Evolutionary conservation across 2,329 filamentous ascomycete species (phyloP).

Genomic region (Grosmannia clavigera): DNA sequence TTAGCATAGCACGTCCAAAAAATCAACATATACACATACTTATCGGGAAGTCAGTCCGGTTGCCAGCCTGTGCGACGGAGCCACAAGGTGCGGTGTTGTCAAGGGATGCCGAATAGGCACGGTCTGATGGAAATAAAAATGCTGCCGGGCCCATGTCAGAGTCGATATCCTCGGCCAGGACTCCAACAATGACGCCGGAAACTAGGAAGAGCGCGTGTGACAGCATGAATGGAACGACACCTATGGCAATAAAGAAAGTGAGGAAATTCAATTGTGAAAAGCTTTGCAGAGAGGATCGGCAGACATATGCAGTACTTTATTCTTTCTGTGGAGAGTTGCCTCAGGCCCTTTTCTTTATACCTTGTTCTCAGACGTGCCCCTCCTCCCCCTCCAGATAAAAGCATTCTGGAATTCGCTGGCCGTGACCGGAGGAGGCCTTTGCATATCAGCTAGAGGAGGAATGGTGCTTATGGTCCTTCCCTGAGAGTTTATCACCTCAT

Average conservation of each 20-base stretch:
- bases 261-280: too few relatives aligned
- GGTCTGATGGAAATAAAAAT: slow-evolving; percentile 40
- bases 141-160: slow-evolving; percentile 37
- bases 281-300: too few relatives aligned
- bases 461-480: too few relatives aligned
- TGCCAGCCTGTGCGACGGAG: slow-evolving; percentile 27
- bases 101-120: slow-evolving; percentile 33
- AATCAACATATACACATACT: slow-evolving; percentile 19
- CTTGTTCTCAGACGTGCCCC: too few relatives aligned
- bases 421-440: neutral
- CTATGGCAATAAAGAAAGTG: too few relatives aligned
- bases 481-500: too few relatives aligned
- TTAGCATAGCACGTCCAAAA: too few relatives aligned
- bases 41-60: slow-evolving; percentile 38
- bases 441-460: neutral
- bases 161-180: slow-evolving; percentile 11
- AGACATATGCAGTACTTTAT: too few relatives aligned
- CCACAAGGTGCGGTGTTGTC: slow-evolving; percentile 41
- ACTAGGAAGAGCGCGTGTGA: neutral
- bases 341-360: too few relatives aligned
- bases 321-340: too few relatives aligned
- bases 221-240: neutral
- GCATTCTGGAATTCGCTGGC: neutral
- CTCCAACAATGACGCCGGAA: neutral
- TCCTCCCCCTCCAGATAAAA: too few relatives aligned